These are phyloP conservation scores for Xylaria sp. DNA, from an alignment of 2,329 filamentous ascomycete genomes.

Conservation along the genomic window DNA sequence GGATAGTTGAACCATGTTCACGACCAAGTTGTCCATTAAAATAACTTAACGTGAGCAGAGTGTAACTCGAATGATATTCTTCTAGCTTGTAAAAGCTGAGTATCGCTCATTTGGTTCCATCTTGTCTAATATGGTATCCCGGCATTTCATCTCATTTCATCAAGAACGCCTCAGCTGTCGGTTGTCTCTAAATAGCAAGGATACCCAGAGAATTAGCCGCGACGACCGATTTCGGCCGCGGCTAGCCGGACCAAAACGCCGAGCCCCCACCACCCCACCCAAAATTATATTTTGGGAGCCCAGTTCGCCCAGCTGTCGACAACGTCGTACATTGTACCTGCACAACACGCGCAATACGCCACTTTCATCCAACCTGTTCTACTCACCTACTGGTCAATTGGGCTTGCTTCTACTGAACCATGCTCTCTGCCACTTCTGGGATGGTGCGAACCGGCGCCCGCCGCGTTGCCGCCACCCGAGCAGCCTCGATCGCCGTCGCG, in stretches of 20 bases:
- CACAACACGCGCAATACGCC: background rate
- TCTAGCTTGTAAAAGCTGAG: too few relatives aligned
- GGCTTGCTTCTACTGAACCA: slow-evolving; percentile 10
- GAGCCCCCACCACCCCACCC: background rate
- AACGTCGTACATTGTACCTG: background rate
- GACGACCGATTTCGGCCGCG: background rate
- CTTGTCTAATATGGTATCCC: too few relatives aligned
- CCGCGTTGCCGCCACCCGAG: slow-evolving; percentile 17
- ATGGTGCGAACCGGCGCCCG: slow-evolving; percentile 16
- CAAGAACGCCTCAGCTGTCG: too few relatives aligned
- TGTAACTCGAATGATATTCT: too few relatives aligned
- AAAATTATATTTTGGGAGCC: slow-evolving; percentile 13
- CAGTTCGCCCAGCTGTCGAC: background rate
- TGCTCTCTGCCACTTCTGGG: slow-evolving; percentile 22
- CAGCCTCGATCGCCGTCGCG: slow-evolving; percentile 13
- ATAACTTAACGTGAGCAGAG: too few relatives aligned
- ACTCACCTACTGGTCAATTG: slow-evolving; percentile 14
- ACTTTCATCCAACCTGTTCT: slow-evolving; percentile 10
- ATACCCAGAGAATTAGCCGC: too few relatives aligned
- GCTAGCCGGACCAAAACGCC: background rate
- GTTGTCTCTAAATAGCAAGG: too few relatives aligned
- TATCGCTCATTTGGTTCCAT: too few relatives aligned
- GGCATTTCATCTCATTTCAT: too few relatives aligned
- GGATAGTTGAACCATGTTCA: too few relatives aligned
- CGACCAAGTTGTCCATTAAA: too few relatives aligned